phyloP scores from a whole-genome alignment of 2,329 filamentous ascomycete genomes.

The Sporothrix protearum region DNA sequence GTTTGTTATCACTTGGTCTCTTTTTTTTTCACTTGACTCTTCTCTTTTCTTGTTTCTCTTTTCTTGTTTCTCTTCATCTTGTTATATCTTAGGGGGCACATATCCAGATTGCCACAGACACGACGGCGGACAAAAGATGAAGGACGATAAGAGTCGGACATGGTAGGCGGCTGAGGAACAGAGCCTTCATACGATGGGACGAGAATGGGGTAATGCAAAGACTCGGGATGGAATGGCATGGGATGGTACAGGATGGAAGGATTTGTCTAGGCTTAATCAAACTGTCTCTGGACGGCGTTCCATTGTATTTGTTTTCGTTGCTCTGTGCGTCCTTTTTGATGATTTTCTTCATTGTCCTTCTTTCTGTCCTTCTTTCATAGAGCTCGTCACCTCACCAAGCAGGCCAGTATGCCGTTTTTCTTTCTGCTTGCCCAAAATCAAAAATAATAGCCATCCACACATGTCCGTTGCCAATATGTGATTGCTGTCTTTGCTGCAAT shows the following conservation, averaged over 20 bases:
- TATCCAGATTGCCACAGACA: background rate
- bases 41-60: background rate
- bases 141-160: too few species aligned
- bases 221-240: background rate
- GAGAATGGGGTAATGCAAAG: background rate
- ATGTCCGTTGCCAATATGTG: too few species aligned
- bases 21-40: background rate
- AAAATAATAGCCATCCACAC: background rate
- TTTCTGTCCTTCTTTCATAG: background rate
- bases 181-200: background rate
- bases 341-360: too few species aligned
- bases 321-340: background rate
- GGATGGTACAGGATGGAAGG: background rate
- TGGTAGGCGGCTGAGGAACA: background rate
- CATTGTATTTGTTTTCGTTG: background rate
- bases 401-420: background rate
- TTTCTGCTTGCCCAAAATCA: background rate
- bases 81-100: background rate
- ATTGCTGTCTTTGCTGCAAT: too few species aligned
- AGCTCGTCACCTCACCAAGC: background rate
- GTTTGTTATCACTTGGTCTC: background rate
- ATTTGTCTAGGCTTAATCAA: background rate
- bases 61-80: background rate
- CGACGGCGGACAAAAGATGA: background rate
- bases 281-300: background rate